Conservation (phyloP, 148 eudicot genomes). For the Chenopodium berlandieri region DNA sequence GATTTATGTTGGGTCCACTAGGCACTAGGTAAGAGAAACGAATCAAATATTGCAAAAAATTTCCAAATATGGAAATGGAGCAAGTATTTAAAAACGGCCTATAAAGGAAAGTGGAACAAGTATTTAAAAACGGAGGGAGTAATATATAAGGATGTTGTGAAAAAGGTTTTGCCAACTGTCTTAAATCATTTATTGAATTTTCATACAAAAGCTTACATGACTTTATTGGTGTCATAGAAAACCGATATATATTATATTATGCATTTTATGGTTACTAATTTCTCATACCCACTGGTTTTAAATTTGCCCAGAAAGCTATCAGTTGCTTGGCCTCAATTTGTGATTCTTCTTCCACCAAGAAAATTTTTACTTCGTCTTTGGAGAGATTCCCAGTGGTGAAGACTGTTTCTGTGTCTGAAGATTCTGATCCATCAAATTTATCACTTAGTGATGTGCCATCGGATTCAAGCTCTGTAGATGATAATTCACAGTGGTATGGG, state of each 20-base stretch:
- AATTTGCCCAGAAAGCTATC: conserved; percentile 58
- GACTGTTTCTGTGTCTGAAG: conserved; percentile 36
- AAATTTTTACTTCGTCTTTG: conserved; percentile 53
- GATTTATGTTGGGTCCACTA: no score
- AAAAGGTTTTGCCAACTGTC: neutral
- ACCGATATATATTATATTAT: no score
- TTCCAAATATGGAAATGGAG: no score
- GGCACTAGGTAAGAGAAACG: no score
- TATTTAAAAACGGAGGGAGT: no score
- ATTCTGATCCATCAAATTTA: conserved; percentile 28
- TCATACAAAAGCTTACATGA: neutral
- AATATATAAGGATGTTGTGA: neutral
- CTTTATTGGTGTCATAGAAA: neutral
- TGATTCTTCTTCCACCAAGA: conserved; percentile 49
- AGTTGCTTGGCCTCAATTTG: conserved; percentile 60
- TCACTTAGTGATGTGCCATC: conserved; percentile 30
- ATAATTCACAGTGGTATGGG: conserved; percentile 48
- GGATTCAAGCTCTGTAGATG: conserved; percentile 24
- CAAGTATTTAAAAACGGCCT: no score
- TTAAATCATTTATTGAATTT: neutral
- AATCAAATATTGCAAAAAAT: no score
- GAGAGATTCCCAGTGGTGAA: conserved; percentile 46
- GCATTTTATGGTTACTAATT: conserved; percentile 11
- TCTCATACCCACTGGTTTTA: neutral
- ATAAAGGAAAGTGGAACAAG: no score